Conservation (phyloP, 371 early-diverging fungal species). For the Fennellomyces sp. region DNA sequence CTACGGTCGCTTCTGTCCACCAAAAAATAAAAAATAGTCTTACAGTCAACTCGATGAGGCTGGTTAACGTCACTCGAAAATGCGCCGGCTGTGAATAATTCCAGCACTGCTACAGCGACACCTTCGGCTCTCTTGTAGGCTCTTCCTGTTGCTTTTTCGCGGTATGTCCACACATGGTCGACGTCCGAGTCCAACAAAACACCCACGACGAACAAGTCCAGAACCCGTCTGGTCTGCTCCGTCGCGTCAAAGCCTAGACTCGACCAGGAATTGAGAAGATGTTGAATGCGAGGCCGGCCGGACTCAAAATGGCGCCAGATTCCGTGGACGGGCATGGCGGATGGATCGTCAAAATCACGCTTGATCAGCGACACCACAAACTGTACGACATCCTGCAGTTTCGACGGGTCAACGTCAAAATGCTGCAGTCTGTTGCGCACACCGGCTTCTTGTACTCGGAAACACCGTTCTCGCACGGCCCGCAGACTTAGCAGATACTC, state of each 20-base stretch:
- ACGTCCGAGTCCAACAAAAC: constrained; percentile 93
- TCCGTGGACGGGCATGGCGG: constrained; percentile 81
- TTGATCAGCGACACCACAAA: constrained; percentile 72
- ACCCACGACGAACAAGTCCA: constrained; percentile 87
- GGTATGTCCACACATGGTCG: constrained; percentile 78
- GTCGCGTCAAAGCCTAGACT: constrained; percentile 40
- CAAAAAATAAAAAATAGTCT: constrained; percentile 16
- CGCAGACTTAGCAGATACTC: constrained; percentile 71
- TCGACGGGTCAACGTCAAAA: constrained; percentile 72
- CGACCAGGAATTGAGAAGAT: constrained; percentile 53
- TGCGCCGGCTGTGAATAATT: constrained; percentile 79
- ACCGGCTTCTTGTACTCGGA: constrained; percentile 67
- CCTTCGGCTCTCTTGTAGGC: constrained; percentile 80
- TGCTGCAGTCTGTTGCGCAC: constrained; percentile 57
- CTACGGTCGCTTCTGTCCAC: constrained; percentile 63
- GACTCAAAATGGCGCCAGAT: constrained; percentile 89
- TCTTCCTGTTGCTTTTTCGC: constrained; percentile 56
- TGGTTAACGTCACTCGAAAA: constrained; percentile 72
- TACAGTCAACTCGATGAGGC: constrained; percentile 80
- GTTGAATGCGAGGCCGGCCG: constrained; percentile 58
- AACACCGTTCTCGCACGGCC: constrained; percentile 79
- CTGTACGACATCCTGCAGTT: constrained; percentile 73
- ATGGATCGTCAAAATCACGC: constrained; percentile 64
- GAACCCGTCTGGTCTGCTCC: constrained; percentile 73
- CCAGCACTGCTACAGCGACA: constrained; percentile 82